Evolutionary conservation across 2,329 filamentous ascomycete species (phyloP).

Genomic region (Apiospora sp.): DNA sequence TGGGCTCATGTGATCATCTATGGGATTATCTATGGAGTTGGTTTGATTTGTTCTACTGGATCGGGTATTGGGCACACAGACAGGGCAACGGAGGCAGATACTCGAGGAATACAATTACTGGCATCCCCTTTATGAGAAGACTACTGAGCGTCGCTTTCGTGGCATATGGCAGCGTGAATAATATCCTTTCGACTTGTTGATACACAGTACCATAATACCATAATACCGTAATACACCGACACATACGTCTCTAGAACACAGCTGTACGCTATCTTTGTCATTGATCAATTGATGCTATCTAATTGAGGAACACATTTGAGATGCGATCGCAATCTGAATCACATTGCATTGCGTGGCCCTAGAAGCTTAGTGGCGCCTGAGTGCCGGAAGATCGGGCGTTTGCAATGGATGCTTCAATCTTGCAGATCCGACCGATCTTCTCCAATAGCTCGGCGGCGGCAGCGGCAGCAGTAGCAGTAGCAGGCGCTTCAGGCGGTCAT

Average conservation of each 20-base stretch:
- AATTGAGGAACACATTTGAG: neutral
- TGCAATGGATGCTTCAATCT: neutral
- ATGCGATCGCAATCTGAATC: neutral
- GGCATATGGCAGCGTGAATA: neutral
- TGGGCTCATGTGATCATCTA: neutral
- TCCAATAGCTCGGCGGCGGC: neutral
- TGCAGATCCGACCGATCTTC: conserved; percentile 17
- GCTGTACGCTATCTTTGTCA: neutral
- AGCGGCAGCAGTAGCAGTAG: neutral
- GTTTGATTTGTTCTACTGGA: neutral
- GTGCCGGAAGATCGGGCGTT: neutral
- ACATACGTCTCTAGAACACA: too few relatives aligned
- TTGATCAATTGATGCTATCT: neutral
- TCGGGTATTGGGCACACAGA: neutral
- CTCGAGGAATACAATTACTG: neutral
- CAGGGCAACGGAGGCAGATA: neutral
- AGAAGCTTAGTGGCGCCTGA: neutral
- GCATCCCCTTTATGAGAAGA: neutral
- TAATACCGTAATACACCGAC: too few relatives aligned
- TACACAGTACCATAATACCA: too few relatives aligned
- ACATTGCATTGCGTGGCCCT: neutral
- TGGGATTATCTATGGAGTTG: neutral
- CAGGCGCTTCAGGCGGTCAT: neutral
- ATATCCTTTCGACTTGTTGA: neutral
- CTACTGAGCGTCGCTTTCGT: neutral